Conservation (phyloP, 2,329 filamentous ascomycete species). For the Cytospora chrysosperma region DNA sequence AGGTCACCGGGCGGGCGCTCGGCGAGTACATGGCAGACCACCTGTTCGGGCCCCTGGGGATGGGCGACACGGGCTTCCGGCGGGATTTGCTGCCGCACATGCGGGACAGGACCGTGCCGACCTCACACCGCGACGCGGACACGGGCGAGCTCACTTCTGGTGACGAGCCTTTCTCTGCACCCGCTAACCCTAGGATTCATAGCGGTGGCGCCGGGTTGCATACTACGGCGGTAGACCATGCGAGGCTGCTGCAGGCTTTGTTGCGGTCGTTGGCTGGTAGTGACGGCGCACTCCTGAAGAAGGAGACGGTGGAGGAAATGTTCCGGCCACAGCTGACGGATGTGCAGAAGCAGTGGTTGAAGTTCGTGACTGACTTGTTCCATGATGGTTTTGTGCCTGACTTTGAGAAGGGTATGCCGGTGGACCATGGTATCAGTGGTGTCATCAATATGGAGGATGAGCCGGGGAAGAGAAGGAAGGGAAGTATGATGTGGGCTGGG, state of each 20-base stretch:
- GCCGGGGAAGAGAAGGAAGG: conserved; percentile 40
- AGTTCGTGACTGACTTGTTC: conserved; percentile 20
- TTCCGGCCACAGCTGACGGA: conserved; percentile 42
- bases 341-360: conserved; percentile 29
- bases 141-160: conserved; percentile 17
- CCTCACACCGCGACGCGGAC: conserved; percentile 21
- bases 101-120: conserved; percentile 20
- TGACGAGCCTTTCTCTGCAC: conserved; percentile 22
- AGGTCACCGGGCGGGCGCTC: conserved; percentile 37
- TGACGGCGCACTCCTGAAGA: conserved; percentile 32
- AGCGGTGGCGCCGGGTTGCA: conserved; percentile 46
- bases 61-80: conserved; percentile 39
- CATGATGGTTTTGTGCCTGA: conserved; percentile 37
- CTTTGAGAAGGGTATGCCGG: conserved; percentile 33
- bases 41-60: conserved; percentile 38
- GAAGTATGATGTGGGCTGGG: conserved; percentile 46
- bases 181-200: conserved; percentile 37
- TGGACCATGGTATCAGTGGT: conserved; percentile 41
- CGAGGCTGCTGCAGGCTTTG: conserved; percentile 35
- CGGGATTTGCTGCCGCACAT: conserved; percentile 14
- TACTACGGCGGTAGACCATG: conserved; percentile 42
- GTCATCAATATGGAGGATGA: conserved; percentile 41
- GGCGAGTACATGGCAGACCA: conserved; percentile 38
- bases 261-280: conserved; percentile 27
- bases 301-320: conserved; percentile 36